Evolutionary conservation across 257 asterid species (phyloP).

Genomic region (Solanum corneliomulleri): DNA sequence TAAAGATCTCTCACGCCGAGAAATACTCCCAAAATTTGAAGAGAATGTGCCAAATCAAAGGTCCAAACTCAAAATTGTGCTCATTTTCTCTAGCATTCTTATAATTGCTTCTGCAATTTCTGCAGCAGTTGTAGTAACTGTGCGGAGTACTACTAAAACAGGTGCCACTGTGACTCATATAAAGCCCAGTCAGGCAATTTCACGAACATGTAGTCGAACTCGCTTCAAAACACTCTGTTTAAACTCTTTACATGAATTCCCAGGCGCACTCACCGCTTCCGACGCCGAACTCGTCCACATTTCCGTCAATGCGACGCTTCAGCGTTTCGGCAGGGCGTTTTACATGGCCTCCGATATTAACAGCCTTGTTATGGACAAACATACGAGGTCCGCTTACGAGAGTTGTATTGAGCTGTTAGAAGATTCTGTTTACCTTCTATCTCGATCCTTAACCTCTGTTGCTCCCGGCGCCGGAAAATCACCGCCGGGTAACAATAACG

Average conservation of each 20-base stretch:
- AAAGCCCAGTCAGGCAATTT: constrained; percentile 50
- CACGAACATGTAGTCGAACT: constrained; percentile 62
- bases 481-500: constrained; percentile 13
- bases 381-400: constrained; percentile 65
- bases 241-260: constrained; percentile 54
- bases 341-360: constrained; percentile 51
- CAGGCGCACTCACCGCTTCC: constrained; percentile 71
- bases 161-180: constrained; percentile 11
- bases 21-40: background rate
- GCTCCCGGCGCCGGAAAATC: constrained; percentile 21
- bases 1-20: constrained; percentile 16
- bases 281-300: constrained; percentile 76
- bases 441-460: constrained; percentile 49
- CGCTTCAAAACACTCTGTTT: constrained; percentile 55
- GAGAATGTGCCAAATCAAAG: constrained; percentile 1
- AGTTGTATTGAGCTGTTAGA: constrained; percentile 85
- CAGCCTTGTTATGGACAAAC: constrained; percentile 53
- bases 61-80: constrained; percentile 24
- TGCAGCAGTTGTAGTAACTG: constrained; percentile 30
- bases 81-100: constrained; percentile 38
- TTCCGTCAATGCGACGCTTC: constrained; percentile 75
- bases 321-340: constrained; percentile 50
- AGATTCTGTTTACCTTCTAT: constrained; percentile 61
- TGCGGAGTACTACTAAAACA: constrained; percentile 10
- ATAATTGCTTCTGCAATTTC: constrained; percentile 39